Evolutionary conservation across 805 yeast genomes (phyloP).

Genomic region (Isabelozyma gotoi): DNA sequence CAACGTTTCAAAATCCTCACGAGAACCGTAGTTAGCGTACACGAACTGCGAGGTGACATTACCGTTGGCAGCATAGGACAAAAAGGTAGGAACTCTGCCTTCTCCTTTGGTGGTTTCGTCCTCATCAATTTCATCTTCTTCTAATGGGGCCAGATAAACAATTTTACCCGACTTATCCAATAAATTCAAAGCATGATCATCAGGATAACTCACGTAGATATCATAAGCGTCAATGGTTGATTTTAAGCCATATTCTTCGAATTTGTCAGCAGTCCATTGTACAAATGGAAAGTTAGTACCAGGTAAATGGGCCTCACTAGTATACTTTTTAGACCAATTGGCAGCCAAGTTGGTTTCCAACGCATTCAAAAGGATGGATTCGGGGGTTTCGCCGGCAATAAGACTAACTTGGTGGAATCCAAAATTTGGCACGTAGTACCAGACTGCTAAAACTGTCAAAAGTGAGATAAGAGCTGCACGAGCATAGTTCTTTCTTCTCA

Average conservation of each 20-base stretch:
- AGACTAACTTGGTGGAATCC: not conserved
- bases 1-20: constrained; percentile 55
- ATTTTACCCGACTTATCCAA: constrained; percentile 28
- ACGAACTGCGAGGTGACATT: constrained; percentile 66
- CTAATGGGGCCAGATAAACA: constrained; percentile 52
- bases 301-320: constrained; percentile 57
- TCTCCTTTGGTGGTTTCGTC: constrained; percentile 50
- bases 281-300: constrained; percentile 50
- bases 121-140: constrained; percentile 46
- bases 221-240: constrained; percentile 56
- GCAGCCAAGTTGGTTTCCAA: constrained; percentile 39
- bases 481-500: not conserved
- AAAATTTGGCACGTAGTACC: not conserved
- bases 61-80: constrained; percentile 75
- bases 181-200: constrained; percentile 50
- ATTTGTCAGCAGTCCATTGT: constrained; percentile 59
- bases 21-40: constrained; percentile 69
- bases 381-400: not conserved
- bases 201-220: constrained; percentile 64
- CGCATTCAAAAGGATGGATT: not conserved
- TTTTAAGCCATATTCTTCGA: constrained; percentile 59
- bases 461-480: not conserved
- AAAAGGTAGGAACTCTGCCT: constrained; percentile 65
- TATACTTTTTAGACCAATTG: constrained; percentile 54
- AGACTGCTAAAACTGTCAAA: not conserved